Conservation (phyloP, 352 stramenopile species). For the Globisporangium viniferum region DNA sequence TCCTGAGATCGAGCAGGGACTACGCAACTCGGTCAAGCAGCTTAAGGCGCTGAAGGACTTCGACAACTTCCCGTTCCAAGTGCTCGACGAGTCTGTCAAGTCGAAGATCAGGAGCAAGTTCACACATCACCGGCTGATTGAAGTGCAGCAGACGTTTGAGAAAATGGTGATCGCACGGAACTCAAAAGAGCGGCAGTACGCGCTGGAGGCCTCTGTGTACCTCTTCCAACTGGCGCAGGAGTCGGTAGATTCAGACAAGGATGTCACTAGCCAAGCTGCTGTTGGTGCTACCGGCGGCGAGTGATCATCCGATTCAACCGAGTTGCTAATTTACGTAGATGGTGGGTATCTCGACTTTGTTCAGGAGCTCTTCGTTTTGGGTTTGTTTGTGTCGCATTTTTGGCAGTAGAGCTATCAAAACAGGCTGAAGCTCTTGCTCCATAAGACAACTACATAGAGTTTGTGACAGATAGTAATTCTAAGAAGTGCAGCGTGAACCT, state of each 20-base stretch:
- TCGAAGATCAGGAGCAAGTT: conserved; percentile 49
- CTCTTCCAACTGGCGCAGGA: conserved; percentile 72
- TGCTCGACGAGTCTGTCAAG: conserved; percentile 40
- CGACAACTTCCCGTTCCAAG: conserved; percentile 39
- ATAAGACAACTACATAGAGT: background rate
- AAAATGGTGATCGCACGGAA: conserved; percentile 54
- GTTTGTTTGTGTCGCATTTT: background rate
- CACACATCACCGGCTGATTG: conserved; percentile 52
- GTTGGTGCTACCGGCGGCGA: conserved; percentile 1
- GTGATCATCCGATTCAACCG: background rate
- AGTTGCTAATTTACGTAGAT: background rate
- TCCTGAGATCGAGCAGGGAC: conserved; percentile 39
- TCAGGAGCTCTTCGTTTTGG: background rate
- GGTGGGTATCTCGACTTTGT: background rate
- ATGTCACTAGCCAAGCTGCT: conserved; percentile 12
- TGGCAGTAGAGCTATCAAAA: background rate
- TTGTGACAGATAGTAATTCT: background rate
- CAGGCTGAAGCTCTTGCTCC: background rate
- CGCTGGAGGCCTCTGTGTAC: conserved; percentile 54
- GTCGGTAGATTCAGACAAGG: conserved; percentile 4
- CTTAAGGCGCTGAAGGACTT: conserved; percentile 55
- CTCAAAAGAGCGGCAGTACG: conserved; percentile 42
- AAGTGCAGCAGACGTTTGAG: conserved; percentile 68
- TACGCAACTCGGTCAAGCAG: conserved; percentile 40
- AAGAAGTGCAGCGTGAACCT: background rate